A percentile compares a stretch with the other conserved stretches of the same genome.
phyloP scores from a whole-genome alignment of 306 rosid species.

The Prunus davidiana region DNA sequence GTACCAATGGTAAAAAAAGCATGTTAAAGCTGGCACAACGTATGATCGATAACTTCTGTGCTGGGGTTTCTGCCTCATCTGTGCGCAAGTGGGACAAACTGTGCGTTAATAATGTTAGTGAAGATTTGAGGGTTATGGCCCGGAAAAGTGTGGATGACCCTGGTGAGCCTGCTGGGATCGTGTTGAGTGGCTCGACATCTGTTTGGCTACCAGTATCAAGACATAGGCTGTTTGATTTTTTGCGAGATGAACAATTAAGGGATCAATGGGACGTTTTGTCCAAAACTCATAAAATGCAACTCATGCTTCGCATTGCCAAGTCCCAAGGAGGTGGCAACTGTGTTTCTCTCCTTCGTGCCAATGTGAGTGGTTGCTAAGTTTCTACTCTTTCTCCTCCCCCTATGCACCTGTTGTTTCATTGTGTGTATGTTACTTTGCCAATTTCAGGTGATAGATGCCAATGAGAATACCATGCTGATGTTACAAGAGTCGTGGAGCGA shows the following conservation, averaged over 20 bases:
- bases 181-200: slow-evolving; percentile 75
- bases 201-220: slow-evolving; percentile 71
- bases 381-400: neutral
- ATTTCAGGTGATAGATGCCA: slow-evolving; percentile 42
- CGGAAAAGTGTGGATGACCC: slow-evolving; percentile 47
- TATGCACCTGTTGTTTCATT: neutral
- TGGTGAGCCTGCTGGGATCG: slow-evolving; percentile 57
- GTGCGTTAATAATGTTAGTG: slow-evolving; percentile 34
- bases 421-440: neutral
- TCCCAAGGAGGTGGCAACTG: slow-evolving; percentile 54
- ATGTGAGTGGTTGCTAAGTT: slow-evolving; percentile 37
- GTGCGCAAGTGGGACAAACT: slow-evolving; percentile 57
- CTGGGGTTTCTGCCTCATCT: slow-evolving; percentile 62
- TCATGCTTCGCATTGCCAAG: slow-evolving; percentile 57
- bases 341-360: slow-evolving; percentile 65
- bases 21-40: slow-evolving; percentile 68
- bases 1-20: slow-evolving; percentile 44
- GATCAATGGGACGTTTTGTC: slow-evolving; percentile 72
- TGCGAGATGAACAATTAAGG: slow-evolving; percentile 50
- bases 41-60: slow-evolving; percentile 67
- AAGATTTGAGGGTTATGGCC: slow-evolving; percentile 60
- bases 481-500: slow-evolving; percentile 84
- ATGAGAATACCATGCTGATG: slow-evolving; percentile 46
- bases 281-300: slow-evolving; percentile 45
- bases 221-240: slow-evolving; percentile 54